Percentiles rank a stretch among this genome's conserved stretches.
Conservation (phyloP, 208 protist species). For the Crithidia brevicula region DNA sequence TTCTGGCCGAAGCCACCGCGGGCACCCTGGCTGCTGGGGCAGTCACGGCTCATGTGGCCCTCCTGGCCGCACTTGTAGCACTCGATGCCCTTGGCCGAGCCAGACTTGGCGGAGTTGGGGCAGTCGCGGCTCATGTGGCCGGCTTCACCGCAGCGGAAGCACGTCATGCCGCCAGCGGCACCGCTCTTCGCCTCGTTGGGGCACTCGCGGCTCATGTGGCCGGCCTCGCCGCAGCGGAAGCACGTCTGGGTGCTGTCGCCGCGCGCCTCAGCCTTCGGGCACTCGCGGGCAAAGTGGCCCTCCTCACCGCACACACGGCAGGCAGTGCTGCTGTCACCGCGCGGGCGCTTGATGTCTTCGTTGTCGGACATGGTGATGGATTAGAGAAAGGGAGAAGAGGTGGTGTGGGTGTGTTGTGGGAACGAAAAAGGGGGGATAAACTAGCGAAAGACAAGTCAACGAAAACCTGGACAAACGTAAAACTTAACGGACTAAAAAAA, state of each 20-base stretch:
- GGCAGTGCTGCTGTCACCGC: slow-evolving; percentile 35
- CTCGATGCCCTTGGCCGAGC: slow-evolving; percentile 48
- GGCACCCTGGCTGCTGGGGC: slow-evolving; percentile 55
- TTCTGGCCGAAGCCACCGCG: slow-evolving; percentile 61
- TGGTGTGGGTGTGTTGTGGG: not conserved
- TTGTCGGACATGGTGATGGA: slow-evolving; percentile 27
- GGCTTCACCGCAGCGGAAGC: slow-evolving; percentile 78
- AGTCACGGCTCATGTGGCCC: slow-evolving; percentile 82
- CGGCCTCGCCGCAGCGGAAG: slow-evolving; percentile 64
- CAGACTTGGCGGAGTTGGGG: slow-evolving; percentile 63
- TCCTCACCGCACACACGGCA: slow-evolving; percentile 86
- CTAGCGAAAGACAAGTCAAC: not conserved
- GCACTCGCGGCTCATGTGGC: slow-evolving; percentile 76
- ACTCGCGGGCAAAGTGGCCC: slow-evolving; percentile 87
- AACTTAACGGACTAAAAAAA: slow-evolving; percentile 19
- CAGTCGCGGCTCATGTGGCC: slow-evolving; percentile 90
- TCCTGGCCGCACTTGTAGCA: slow-evolving; percentile 81
- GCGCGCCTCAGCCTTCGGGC: slow-evolving; percentile 60
- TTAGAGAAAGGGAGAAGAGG: not conserved
- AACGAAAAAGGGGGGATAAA: not conserved
- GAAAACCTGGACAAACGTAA: not conserved
- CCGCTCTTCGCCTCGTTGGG: slow-evolving; percentile 46
- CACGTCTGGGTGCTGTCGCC: slow-evolving; percentile 45
- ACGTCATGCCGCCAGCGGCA: slow-evolving; percentile 55
- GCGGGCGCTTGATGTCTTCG: slow-evolving; percentile 34